Evolutionary conservation across 2,329 filamentous ascomycete species (phyloP).

Genomic region (Colletotrichum euphorbiae): DNA sequence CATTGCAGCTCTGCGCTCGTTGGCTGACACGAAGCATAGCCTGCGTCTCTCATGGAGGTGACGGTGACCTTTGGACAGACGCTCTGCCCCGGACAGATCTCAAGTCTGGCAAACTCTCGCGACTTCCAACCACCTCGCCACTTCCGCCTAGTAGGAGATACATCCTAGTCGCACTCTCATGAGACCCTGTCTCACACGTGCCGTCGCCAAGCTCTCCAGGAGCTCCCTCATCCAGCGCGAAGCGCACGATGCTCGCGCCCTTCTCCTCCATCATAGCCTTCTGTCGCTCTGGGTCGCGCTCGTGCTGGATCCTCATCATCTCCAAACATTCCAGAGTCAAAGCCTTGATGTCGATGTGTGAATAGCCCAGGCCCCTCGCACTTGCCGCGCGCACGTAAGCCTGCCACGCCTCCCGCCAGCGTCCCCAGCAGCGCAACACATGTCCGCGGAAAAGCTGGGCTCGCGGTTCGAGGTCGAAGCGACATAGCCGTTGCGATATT

Average conservation of each 20-base stretch:
- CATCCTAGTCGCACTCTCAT: background rate
- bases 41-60: background rate
- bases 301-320: constrained; percentile 23
- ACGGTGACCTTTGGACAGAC: constrained; percentile 19
- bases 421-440: constrained; percentile 41
- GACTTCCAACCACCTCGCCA: constrained; percentile 31
- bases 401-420: constrained; percentile 42
- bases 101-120: constrained; percentile 32
- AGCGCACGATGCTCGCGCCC: constrained; percentile 15
- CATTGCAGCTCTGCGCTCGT: background rate
- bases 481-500: constrained; percentile 33
- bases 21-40: background rate
- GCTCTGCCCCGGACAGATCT: constrained; percentile 31
- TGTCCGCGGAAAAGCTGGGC: constrained; percentile 44
- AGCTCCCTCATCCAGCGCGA: background rate
- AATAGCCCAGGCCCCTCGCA: constrained; percentile 30
- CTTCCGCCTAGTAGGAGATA: constrained; percentile 18
- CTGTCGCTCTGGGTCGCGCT: background rate
- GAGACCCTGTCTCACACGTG: background rate
- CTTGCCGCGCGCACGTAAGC: constrained; percentile 42
- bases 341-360: constrained; percentile 21
- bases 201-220: background rate
- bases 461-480: constrained; percentile 41
- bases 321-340: constrained; percentile 32
- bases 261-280: background rate